These are phyloP conservation scores for Shiraia sp. DNA, from an alignment of 2,329 filamentous ascomycete genomes.

Conservation along the genomic window DNA sequence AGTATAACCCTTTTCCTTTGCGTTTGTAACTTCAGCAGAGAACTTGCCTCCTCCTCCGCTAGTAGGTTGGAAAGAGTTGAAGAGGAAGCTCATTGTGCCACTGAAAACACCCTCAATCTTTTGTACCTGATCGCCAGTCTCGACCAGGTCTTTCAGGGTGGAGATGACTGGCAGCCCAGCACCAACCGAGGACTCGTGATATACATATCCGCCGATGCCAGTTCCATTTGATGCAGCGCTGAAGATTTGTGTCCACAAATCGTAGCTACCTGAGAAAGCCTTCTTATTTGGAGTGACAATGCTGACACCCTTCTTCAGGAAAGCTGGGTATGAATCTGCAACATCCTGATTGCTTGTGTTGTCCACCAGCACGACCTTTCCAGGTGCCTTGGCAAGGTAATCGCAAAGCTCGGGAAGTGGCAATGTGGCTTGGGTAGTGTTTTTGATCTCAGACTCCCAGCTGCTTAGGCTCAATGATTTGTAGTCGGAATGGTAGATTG, in stretches of 20 bases:
- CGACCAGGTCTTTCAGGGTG: constrained; percentile 89
- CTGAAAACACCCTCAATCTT: constrained; percentile 98
- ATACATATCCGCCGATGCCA: constrained; percentile 73
- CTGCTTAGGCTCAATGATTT: constrained; percentile 59
- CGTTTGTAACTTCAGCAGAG: constrained; percentile 88
- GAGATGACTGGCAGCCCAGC: constrained; percentile 92
- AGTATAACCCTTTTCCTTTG: constrained; percentile 90
- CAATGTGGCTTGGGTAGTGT: constrained; percentile 67
- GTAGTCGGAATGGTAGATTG: constrained; percentile 75
- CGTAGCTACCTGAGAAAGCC: constrained; percentile 81
- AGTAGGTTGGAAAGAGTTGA: constrained; percentile 93
- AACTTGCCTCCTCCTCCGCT: constrained; percentile 77
- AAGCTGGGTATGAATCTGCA: constrained; percentile 78
- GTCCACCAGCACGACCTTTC: constrained; percentile 83
- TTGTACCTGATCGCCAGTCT: constrained; percentile 87
- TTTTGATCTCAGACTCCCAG: constrained; percentile 63
- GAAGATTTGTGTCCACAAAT: constrained; percentile 89
- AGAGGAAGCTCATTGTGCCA: constrained; percentile 96
- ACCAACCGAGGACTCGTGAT: constrained; percentile 93
- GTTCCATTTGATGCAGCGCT: constrained; percentile 66
- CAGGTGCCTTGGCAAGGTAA: constrained; percentile 77
- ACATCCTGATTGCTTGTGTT: constrained; percentile 92
- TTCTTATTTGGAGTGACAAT: constrained; percentile 99
- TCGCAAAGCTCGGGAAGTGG: constrained; percentile 71
- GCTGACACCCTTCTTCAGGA: constrained; percentile 80